Evolutionary conservation across 1,284 basidiomycete species (phyloP).

Genomic region (Singerocomus inundabilis): DNA sequence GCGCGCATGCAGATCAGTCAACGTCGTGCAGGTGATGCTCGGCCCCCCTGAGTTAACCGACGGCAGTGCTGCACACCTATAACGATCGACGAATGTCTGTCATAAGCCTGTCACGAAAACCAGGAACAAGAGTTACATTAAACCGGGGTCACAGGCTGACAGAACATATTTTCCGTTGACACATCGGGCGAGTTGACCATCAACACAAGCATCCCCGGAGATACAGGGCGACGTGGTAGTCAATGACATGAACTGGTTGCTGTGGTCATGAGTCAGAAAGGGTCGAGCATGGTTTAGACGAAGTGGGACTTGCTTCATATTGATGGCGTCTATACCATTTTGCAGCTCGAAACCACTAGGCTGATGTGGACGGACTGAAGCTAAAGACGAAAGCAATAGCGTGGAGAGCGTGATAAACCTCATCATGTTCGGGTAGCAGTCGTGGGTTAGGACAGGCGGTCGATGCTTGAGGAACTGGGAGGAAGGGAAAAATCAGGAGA

Average conservation of each 20-base stretch:
- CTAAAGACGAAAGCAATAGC: constrained; percentile 40
- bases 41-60: constrained; percentile 44
- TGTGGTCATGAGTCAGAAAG: constrained; percentile 25
- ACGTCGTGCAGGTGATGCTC: constrained; percentile 46
- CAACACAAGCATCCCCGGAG: constrained; percentile 47
- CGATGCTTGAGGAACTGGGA: constrained; percentile 20
- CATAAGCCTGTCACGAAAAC: neutral
- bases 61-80: constrained; percentile 59
- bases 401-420: constrained; percentile 32
- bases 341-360: constrained; percentile 39
- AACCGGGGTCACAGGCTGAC: constrained; percentile 41
- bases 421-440: constrained; percentile 15
- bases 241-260: constrained; percentile 46
- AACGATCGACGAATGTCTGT: constrained; percentile 1
- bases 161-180: constrained; percentile 47
- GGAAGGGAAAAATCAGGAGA: no score
- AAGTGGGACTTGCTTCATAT: constrained; percentile 44
- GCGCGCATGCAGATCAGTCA: constrained; percentile 38
- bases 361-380: constrained; percentile 41
- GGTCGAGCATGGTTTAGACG: neutral
- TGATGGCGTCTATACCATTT: constrained; percentile 55
- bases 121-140: constrained; percentile 37
- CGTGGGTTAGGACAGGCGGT: constrained; percentile 15
- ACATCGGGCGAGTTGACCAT: constrained; percentile 49
- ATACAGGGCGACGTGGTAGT: constrained; percentile 43